Evolutionary conservation across 2,329 filamentous ascomycete species (phyloP), one percentile per base, ranked within the genome.

Genomic region (Camptophora hylomeconis): DNA sequence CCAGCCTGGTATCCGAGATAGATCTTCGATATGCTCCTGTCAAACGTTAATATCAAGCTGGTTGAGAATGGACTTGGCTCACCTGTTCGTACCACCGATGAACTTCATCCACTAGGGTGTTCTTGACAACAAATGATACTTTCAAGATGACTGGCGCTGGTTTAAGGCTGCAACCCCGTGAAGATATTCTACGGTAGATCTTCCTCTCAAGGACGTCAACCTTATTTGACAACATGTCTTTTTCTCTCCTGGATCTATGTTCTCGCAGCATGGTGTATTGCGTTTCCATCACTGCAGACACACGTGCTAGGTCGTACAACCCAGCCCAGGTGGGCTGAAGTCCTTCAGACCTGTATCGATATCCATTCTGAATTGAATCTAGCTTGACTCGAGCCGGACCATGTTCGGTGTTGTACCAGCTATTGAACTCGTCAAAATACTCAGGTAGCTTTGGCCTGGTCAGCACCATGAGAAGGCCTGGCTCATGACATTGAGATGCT

Each of bases 391-490:
- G 77, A 10, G 75, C 71, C 11, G 83, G 83, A 30, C 83, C 83
- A 57, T 92, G 83, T 59, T 92, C 83, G 54, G 84, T 89, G 60
- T 92, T 86, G 62, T 92, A 92, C 80, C 81, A 87, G 51, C 92
- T 81, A 54, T 92, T 79, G 57, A 92, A 92, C 46, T 80, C 28
- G 5, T 31, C 28, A 9, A 32, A 25, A 11, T 23, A 17, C 16
- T 11, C 6, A 3, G 31, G 7, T 28, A 17, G 20, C 5, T 7
- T 27, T 7, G 25, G 25, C 5, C 13, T 14, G 7, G 25, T 7
- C 7, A 27, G 13, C 11, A 27, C 25, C 13, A 27, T 15, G 7
- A 27, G 25, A 18, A 27, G 17, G 6, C 25, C 25, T 9, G 25
- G 25, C 13, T 17, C 25, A 18, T 27, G 13, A 12, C 15, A 27